Evolutionary conservation across 192 early-diverging fungal genomes (phyloP), one percentile per base, ranked within the genome.

Genomic region (Dimargaris xerosporica): DNA sequence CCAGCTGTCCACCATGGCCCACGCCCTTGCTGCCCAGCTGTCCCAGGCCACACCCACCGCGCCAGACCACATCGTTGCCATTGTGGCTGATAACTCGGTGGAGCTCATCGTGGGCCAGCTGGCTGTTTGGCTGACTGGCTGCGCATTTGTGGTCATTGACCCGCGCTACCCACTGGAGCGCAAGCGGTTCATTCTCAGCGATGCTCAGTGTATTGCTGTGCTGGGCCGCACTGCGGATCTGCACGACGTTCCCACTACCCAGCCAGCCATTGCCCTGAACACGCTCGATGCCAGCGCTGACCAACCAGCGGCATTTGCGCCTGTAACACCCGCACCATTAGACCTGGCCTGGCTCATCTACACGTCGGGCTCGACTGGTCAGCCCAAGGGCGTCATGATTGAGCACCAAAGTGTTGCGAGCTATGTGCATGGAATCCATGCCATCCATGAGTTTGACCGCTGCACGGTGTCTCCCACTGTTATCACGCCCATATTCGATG

Each of bases 321-420:
- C 47, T 21, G 4, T 23, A 23, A 7, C 47, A 50, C 47, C 47
- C 3, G 17, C 25, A 50, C 47, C 47, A 17, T 39, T 39, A 17
- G 6, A 59, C 31, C 0, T 59, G 31, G 56, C 56, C 56, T 59
- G 9, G 15, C 19, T 59, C 39, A 34, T 39, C 9, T 59, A 28
- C 31, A 59, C 56, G 12, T 59, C 56, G 3, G 56, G 56, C 5
- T 28, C 56, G 15, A 59, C 56, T n/a, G 56, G 56, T 3, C 30
- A 19, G 16, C 56, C 56, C 5, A 59, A 59, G 15, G 56, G 56
- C 30, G 29, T 59, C 41, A 16, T 3, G 16, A 34, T 59, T 1
- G 23, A 29, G 15, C 30, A 59, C 17, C 19, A 59, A 42, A 19
- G 31, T 1, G 23, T 59, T 2, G 23, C 41, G 19, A 59, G 41